These are phyloP conservation scores for Trametes hirsuta DNA, from an alignment of 1,284 basidiomycete species.

Conservation along the genomic window DNA sequence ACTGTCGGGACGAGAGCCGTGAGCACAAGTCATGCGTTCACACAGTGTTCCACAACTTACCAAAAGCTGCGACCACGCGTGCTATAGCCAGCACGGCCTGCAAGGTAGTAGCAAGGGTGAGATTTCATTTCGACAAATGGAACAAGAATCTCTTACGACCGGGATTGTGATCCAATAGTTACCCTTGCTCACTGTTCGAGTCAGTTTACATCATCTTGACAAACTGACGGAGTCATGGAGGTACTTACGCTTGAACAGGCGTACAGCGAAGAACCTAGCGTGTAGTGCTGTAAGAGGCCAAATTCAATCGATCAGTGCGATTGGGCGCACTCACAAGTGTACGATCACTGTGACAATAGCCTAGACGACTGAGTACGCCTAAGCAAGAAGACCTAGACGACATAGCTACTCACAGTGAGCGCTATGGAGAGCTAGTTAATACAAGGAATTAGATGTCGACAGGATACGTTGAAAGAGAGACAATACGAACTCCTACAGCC, in stretches of 20 bases:
- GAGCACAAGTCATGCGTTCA: conserved; percentile 3
- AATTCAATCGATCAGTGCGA: neutral
- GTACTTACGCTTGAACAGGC: conserved; percentile 27
- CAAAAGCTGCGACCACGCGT: conserved; percentile 18
- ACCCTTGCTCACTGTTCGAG: conserved; percentile 29
- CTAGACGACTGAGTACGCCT: conserved; percentile 8
- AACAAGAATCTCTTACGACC: conserved; percentile 14
- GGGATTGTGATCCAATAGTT: conserved; percentile 29
- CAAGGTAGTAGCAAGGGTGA: neutral
- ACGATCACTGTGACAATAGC: conserved; percentile 30
- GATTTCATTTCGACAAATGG: neutral
- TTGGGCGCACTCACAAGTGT: conserved; percentile 22
- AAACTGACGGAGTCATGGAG: neutral
- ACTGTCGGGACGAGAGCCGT: conserved; percentile 4
- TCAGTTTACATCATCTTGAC: neutral
- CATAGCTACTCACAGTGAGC: conserved; percentile 19
- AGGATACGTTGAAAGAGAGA: too few relatives aligned
- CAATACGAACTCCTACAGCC: conserved; percentile 24
- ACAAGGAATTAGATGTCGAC: neutral
- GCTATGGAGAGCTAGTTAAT: conserved; percentile 24
- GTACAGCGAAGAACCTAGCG: conserved; percentile 27
- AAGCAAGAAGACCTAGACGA: neutral
- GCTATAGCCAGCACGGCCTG: conserved; percentile 20
- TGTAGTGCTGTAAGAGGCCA: neutral
- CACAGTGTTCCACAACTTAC: neutral